Conservation (phyloP, 805 yeast genomes). For the Wickerhamomyces hampshirensis region DNA sequence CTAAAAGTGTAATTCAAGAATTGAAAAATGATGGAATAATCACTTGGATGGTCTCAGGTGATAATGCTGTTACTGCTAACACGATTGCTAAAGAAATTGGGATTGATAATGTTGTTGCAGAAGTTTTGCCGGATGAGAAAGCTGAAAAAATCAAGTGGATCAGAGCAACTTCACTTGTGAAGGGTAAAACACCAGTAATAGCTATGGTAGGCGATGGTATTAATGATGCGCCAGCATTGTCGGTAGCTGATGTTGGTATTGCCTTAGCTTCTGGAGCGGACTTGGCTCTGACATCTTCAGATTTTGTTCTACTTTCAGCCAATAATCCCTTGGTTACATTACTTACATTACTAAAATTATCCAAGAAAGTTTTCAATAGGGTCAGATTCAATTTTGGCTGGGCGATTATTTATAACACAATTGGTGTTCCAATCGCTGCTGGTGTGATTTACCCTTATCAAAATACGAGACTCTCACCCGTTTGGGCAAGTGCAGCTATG, state of each 20-base stretch:
- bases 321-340: conserved; percentile 46
- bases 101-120: conserved; percentile 57
- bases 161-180: conserved; percentile 34
- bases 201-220: conserved; percentile 87
- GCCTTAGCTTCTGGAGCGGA: conserved; percentile 77
- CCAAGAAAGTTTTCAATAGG: conserved; percentile 44
- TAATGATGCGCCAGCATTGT: conserved; percentile 77
- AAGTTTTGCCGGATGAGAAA: conserved; percentile 71
- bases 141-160: conserved; percentile 54
- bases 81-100: conserved; percentile 64
- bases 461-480: conserved; percentile 52
- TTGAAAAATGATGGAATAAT: conserved; percentile 40
- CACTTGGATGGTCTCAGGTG: conserved; percentile 79
- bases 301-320: conserved; percentile 61
- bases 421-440: conserved; percentile 63
- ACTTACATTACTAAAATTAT: conserved; percentile 48
- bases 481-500: conserved; percentile 68
- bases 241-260: conserved; percentile 72
- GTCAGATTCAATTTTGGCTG: conserved; percentile 55
- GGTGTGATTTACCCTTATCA: conserved; percentile 56
- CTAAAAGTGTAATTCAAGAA: conserved; percentile 43
- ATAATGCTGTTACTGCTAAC: conserved; percentile 59
- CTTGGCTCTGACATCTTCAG: conserved; percentile 68
- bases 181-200: conserved; percentile 21
- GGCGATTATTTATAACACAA: conserved; percentile 52